Evolutionary conservation across 192 early-diverging fungal species (phyloP), one percentile per base, ranked within the genome.

Genomic region (Entophlyctis luteolus): DNA sequence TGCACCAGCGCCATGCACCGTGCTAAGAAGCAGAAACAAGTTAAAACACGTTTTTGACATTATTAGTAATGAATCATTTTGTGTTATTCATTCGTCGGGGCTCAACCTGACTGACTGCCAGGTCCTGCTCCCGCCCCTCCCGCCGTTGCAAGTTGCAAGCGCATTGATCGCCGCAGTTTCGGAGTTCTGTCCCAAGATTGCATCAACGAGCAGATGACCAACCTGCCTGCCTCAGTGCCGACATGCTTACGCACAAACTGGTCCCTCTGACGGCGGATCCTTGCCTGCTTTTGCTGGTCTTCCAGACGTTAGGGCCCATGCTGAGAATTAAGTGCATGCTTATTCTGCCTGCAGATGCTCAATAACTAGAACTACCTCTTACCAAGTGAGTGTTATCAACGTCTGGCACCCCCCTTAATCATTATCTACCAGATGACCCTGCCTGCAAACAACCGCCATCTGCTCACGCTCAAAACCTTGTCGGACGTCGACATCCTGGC

Each of bases 401-500:
- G 10, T n/a, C 42, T 45, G 42, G 10, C 42, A n/a, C 12, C n/a
- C 10, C 42, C n/a, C 42, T 10, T 45, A n/a, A 45, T n/a, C n/a
- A 10, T 14, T 45, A 14, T 10, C 42, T 45, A n/a, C 10, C 42
- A 45, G 10, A 45, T n/a, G 42, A 53, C 50, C 23, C 50, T 27
- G 50, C 1, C 16, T 28, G 23, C 22, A 12, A 53, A 53, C 22
- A 12, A 12, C 1, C 20, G 29, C 16, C 90, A 94, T 65, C 84
- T 93, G 37, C 71, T 93, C 66, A 91, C 92, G 2, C 84, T 93
- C 70, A 84, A 84, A 12, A 93, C 96, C 76, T 89, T 91, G 56
- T 82, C 89, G 2, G 73, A 87, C 16, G 75, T 88, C 34, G 88
- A 93, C 60, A 87, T 99, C 60, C 81, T 87, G 16, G 76, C 84